A percentile compares a stretch with the other conserved stretches of the same genome.
Evolutionary conservation across 441 rosid genomes (phyloP).

Genomic region (Isatis lusitanica): DNA sequence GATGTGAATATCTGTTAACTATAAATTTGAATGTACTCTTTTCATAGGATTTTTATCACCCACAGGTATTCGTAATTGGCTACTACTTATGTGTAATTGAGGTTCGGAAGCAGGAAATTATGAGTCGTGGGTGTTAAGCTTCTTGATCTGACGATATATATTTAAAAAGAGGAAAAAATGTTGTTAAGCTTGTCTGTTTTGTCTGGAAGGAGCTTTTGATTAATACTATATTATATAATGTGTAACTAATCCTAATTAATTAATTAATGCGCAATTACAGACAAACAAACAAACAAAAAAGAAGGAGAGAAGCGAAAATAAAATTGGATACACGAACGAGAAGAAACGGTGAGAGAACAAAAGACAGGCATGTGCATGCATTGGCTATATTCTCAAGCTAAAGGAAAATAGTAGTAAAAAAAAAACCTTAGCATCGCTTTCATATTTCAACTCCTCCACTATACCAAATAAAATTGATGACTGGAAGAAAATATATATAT

Average conservation of each 20-base stretch:
- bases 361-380: conserved; percentile 22
- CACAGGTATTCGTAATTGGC: background rate
- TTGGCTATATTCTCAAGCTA: background rate
- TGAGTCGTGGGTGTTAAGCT: conserved; percentile 30
- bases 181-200: background rate
- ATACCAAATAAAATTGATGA: conserved; percentile 14
- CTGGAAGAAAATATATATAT: background rate
- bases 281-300: background rate
- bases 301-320: conserved; percentile 27
- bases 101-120: background rate
- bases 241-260: background rate
- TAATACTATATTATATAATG: background rate
- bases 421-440: background rate
- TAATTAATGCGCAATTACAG: background rate
- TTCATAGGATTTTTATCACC: background rate
- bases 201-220: background rate
- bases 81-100: background rate
- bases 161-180: background rate
- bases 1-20: background rate
- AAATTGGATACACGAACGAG: conserved; percentile 19
- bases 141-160: background rate
- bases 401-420: background rate
- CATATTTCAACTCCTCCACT: background rate
- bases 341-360: conserved; percentile 6
- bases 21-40: background rate